Evolutionary conservation across 257 asterid genomes (phyloP).

Genomic region (Solanum infundibuliforme): DNA sequence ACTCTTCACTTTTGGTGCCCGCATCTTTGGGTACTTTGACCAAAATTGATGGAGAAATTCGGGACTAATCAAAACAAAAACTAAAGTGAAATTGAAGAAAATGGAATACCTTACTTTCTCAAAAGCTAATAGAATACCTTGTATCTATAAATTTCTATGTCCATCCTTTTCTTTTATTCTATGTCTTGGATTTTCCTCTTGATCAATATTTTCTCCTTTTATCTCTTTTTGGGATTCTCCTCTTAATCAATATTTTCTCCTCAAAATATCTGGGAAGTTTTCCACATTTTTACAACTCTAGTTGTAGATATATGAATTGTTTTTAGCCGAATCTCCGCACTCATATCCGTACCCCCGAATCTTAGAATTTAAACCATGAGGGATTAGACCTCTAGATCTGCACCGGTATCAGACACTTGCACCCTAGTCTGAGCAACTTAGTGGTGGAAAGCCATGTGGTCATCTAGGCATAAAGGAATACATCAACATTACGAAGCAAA

Average conservation of each 20-base stretch:
- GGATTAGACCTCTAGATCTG: background rate
- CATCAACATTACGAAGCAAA: background rate
- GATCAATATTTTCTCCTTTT: background rate
- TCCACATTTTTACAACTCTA: background rate
- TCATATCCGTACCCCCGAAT: background rate
- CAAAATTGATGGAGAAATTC: background rate
- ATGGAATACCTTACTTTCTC: background rate
- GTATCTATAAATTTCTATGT: background rate
- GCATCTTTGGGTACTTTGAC: background rate
- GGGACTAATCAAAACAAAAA: background rate
- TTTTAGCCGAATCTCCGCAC: background rate
- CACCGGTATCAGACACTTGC: background rate
- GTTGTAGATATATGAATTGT: background rate
- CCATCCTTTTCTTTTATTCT: background rate
- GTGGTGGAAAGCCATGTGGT: background rate
- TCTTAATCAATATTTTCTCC: background rate
- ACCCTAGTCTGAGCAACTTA: background rate
- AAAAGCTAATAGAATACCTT: background rate
- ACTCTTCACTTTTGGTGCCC: background rate
- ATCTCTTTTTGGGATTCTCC: background rate
- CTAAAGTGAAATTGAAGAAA: background rate
- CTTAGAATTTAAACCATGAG: background rate
- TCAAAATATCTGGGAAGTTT: background rate
- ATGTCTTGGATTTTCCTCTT: background rate
- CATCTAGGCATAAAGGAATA: background rate